phyloP scores from a whole-genome alignment of 352 stramenopile genomes.

The Globisporangium nagaii region DNA sequence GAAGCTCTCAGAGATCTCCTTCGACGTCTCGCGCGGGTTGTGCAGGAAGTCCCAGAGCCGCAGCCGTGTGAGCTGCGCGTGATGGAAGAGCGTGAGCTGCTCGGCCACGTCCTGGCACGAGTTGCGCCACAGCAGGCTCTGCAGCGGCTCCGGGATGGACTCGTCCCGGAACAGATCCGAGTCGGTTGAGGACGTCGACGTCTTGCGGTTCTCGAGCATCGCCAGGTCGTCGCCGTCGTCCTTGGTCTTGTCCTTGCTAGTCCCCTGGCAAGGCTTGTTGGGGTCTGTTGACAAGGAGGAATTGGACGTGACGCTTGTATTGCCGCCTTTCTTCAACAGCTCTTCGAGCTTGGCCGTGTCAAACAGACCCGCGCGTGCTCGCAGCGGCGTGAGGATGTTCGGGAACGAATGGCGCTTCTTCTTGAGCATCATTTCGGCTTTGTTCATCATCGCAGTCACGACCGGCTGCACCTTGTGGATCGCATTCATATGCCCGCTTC shows the following conservation, averaged over 20 bases:
- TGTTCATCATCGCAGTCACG: slow-evolving; percentile 20
- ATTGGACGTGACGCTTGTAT: neutral
- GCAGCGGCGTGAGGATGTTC: slow-evolving; percentile 38
- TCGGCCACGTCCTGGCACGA: slow-evolving; percentile 51
- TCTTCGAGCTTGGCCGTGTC: slow-evolving; percentile 9
- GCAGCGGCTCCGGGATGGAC: slow-evolving; percentile 31
- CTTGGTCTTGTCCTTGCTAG: neutral
- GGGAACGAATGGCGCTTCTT: slow-evolving; percentile 66
- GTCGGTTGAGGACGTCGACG: slow-evolving; percentile 24
- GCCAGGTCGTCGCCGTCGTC: slow-evolving; percentile 1
- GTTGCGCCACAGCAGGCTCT: slow-evolving; percentile 42
- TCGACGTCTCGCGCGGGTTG: slow-evolving; percentile 34
- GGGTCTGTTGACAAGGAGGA: neutral
- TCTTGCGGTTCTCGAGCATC: slow-evolving; percentile 3
- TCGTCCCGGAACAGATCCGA: slow-evolving; percentile 41
- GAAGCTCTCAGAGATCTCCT: slow-evolving; percentile 53
- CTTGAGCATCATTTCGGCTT: slow-evolving; percentile 22
- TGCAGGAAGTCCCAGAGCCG: slow-evolving; percentile 58
- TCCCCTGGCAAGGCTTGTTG: neutral
- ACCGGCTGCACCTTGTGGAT: slow-evolving; percentile 8
- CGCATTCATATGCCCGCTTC: too few relatives aligned
- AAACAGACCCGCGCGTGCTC: slow-evolving; percentile 1
- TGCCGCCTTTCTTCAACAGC: neutral
- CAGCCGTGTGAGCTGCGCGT: slow-evolving; percentile 37
- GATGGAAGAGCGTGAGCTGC: slow-evolving; percentile 64